Evolutionary conservation across 306 rosid species (phyloP).

Genomic region (Prunus fruticosa): DNA sequence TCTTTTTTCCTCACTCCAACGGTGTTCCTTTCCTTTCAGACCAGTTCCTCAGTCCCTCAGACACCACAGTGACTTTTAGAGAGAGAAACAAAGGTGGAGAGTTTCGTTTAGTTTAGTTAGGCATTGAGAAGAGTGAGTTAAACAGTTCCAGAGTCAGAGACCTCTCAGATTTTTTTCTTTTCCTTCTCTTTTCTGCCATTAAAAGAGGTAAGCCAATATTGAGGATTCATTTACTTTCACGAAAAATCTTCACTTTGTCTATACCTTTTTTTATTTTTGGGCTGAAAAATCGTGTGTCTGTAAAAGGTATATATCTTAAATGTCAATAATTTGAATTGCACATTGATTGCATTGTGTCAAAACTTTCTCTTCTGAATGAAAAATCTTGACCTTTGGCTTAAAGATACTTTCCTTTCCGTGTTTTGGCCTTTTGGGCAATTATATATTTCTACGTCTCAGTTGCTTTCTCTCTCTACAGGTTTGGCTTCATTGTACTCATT

Average conservation of each 20-base stretch:
- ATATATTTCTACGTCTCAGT: neutral
- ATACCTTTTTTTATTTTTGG: conserved; percentile 4
- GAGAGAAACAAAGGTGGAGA: neutral
- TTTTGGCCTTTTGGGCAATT: neutral
- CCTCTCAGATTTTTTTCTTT: neutral
- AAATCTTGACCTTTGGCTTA: conserved; percentile 12
- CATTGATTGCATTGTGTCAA: neutral
- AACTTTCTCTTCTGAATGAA: conserved; percentile 6
- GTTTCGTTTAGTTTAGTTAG: conserved; percentile 24
- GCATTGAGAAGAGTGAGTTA: neutral
- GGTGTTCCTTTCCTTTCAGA: conserved; percentile 48
- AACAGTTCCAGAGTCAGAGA: conserved; percentile 3
- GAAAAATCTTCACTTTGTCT: conserved; percentile 5
- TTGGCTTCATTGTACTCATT: conserved; percentile 28
- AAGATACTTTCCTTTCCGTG: conserved; percentile 13
- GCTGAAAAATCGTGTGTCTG: conserved; percentile 21
- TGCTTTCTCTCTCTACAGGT: conserved; percentile 6
- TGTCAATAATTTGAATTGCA: conserved; percentile 7
- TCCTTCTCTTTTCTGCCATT: neutral
- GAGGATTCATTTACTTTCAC: conserved; percentile 7
- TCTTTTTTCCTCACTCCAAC: conserved; percentile 30
- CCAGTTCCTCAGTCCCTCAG: conserved; percentile 49
- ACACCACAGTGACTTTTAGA: conserved; percentile 26
- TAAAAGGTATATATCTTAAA: conserved; percentile 7
- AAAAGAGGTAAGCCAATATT: neutral